Percentiles rank a stretch among this genome's conserved stretches.
These are phyloP conservation scores for Isochrysis galbana DNA, from an alignment of 78 protist genomes.

Conservation along the genomic window DNA sequence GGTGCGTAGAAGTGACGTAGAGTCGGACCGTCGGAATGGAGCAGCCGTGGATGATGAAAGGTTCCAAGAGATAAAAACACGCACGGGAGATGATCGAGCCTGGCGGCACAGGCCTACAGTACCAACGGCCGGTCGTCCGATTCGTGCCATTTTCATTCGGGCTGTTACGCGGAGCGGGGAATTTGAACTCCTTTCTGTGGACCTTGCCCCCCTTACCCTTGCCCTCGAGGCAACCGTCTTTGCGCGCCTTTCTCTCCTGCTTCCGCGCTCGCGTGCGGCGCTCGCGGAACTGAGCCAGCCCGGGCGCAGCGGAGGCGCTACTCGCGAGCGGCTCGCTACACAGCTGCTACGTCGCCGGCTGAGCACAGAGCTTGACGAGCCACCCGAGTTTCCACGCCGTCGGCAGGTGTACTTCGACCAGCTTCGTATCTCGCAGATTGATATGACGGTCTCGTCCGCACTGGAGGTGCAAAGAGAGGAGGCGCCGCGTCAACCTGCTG, in stretches of 20 bases:
- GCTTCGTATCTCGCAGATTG: neutral
- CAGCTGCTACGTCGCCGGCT: neutral
- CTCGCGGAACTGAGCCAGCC: neutral
- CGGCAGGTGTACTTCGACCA: neutral
- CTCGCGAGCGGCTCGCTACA: neutral
- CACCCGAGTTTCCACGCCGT: neutral
- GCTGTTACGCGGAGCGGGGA: neutral
- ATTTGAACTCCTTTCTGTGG: neutral
- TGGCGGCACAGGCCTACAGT: too few species aligned
- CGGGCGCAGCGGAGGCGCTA: neutral
- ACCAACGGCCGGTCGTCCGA: too few species aligned
- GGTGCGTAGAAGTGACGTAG: too few species aligned
- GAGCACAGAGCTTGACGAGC: neutral
- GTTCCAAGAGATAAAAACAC: too few species aligned
- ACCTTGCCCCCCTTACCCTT: neutral
- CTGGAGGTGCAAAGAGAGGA: neutral
- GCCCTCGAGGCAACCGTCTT: constrained; percentile 4
- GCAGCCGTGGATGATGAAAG: too few species aligned
- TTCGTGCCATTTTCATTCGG: too few species aligned
- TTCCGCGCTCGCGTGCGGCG: neutral
- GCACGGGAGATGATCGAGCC: too few species aligned
- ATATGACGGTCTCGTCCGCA: neutral
- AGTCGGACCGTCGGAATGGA: too few species aligned
- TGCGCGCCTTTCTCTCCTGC: neutral
- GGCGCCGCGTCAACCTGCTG: neutral